Conservation (phyloP, 768 basidiomycete genomes). For the Sarcodon sp. region DNA sequence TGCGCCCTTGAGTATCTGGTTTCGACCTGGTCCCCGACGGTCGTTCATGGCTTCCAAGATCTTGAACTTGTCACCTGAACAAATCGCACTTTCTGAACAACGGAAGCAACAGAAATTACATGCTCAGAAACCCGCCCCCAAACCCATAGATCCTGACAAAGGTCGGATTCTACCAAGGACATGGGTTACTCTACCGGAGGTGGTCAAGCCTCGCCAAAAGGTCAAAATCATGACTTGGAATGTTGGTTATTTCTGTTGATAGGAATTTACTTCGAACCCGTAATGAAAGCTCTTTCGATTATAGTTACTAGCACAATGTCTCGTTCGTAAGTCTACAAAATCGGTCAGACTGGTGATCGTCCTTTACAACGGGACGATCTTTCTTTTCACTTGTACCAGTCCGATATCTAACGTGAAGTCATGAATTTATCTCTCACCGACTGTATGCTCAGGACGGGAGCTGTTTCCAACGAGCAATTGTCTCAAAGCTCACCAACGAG, state of each 20-base stretch:
- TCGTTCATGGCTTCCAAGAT: no score
- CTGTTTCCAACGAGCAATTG: slow-evolving; percentile 82
- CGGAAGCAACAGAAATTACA: slow-evolving; percentile 23
- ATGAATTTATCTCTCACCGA: neutral
- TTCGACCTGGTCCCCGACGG: no score
- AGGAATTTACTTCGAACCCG: neutral
- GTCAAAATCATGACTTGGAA: slow-evolving; percentile 63
- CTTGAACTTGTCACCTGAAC: slow-evolving; percentile 17
- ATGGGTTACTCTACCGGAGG: slow-evolving; percentile 21
- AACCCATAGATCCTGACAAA: slow-evolving; percentile 8
- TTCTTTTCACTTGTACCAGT: no score
- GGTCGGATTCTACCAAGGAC: slow-evolving; percentile 17
- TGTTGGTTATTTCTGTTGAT: slow-evolving; percentile 30
- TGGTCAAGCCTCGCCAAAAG: neutral
- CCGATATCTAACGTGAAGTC: neutral
- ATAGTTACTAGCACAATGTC: slow-evolving; percentile 65
- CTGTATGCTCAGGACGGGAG: slow-evolving; percentile 42
- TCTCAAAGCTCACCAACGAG: slow-evolving; percentile 60
- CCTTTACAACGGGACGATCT: no score
- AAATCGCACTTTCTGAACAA: slow-evolving; percentile 39
- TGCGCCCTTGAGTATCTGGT: no score
- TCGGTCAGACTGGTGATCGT: neutral
- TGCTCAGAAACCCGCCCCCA: slow-evolving; percentile 9
- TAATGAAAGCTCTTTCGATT: slow-evolving; percentile 3
- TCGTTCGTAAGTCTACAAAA: slow-evolving; percentile 50